phyloP scores from a whole-genome alignment of 768 basidiomycete species.

The Tricholoma terreum region DNA sequence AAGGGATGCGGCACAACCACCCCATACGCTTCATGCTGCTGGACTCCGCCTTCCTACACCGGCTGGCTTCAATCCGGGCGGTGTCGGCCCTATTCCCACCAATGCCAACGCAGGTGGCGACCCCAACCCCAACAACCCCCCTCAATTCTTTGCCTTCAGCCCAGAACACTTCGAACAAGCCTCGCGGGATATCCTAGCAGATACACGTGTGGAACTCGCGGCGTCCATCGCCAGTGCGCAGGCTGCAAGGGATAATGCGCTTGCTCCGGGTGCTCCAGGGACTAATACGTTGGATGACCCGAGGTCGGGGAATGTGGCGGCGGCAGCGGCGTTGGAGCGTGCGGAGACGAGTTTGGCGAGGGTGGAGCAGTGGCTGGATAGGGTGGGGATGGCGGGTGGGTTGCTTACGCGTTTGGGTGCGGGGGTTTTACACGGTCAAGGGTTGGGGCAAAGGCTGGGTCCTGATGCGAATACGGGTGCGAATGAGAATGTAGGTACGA shows the following conservation, averaged over 20 bases:
- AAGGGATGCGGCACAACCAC: not conserved
- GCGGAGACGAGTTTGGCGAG: not conserved
- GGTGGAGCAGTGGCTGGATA: not conserved
- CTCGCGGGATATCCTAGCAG: not conserved
- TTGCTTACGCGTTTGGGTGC: not conserved
- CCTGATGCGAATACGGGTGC: not conserved
- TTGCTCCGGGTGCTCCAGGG: not conserved
- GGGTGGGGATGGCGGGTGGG: not conserved
- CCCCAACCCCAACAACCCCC: not conserved
- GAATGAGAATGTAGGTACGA: not conserved
- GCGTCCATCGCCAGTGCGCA: not conserved
- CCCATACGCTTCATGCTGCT: not conserved
- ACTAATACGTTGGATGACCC: not conserved
- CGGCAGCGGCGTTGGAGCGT: not conserved
- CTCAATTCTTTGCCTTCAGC: not conserved
- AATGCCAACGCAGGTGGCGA: not conserved
- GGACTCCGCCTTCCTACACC: not conserved
- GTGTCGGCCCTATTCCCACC: not conserved
- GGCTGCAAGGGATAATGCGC: not conserved
- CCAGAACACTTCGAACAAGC: not conserved
- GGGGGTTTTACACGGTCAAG: no score
- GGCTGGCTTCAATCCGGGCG: not conserved
- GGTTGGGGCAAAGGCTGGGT: no score
- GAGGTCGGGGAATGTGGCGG: not conserved
- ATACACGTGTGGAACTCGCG: not conserved